Base-by-base conservation (phyloP, 2,329 filamentous ascomycete genomes). In the Cladosporium austrohemisphaericum region DNA sequence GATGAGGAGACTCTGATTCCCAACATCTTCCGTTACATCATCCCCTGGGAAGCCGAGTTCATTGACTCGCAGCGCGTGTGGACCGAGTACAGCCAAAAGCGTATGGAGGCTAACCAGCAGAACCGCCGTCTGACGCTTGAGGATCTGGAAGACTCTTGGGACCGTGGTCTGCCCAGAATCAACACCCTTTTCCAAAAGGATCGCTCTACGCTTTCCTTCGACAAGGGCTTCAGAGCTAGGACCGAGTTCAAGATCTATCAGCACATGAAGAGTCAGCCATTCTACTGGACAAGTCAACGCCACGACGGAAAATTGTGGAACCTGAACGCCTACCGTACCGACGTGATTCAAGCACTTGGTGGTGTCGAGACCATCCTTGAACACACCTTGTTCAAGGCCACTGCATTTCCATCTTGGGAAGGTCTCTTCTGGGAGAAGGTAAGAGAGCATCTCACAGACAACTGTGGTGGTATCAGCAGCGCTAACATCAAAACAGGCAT, bases 181-280 rank as follows among this genome's bases (percentile, higher is more conserved):
- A 98, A 98, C 67, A 98, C 93, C 0, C 77, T 98, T 2, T 98
- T 98, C 82, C 93, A 98, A 68, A 98, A 98, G 69, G 93, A 98
- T 61, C 81, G 93, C 62, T 96, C 90, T 68, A 98, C 93, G 0
- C 78, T 98, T 55, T 95, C 89, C 63, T 98, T 98, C 64, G 93
- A 98, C 74, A 98, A 98, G 72, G 93, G 93, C 48, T 98, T 97
- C 84, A 85, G 93, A 59, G 84, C 91, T 11, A 81, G 93, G 47
- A 89, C 92, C 9, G 93, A 98, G 68, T 98, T 98, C 76, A 98
- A 98, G 76, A 84, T 93, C 23, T 98, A 97, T 66, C 92, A 97
- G 68, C 77, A 97, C 53, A 97, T 98, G 92, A 96, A 95, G 81
- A 94, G 86, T 71, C 96, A 97, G 66, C 93, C 93, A 0, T 97